A percentile compares a stretch with the other conserved stretches of the same genome.
Conservation (phyloP, 345 rosid species). For the Citrus medica region DNA sequence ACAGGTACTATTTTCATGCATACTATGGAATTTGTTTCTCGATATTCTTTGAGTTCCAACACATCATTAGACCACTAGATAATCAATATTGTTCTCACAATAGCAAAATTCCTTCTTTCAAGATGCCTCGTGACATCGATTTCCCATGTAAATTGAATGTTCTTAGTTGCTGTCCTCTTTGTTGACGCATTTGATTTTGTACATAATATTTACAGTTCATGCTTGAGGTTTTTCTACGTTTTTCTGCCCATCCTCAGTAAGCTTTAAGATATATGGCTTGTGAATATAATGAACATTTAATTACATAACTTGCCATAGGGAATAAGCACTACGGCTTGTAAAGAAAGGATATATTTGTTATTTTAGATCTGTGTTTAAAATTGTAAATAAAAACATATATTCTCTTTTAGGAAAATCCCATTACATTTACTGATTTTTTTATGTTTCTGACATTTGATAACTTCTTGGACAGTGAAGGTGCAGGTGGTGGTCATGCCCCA, state of each 20-base stretch:
- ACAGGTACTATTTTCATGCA: constrained; percentile 55
- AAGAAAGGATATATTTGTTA: not conserved
- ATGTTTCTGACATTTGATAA: constrained; percentile 8
- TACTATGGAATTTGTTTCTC: not conserved
- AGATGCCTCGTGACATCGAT: not conserved
- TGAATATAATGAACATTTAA: not conserved
- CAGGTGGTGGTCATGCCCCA: constrained; percentile 99
- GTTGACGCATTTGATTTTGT: not conserved
- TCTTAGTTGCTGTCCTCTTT: not conserved
- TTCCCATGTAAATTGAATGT: not conserved
- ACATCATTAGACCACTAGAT: not conserved
- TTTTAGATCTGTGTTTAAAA: too few species aligned
- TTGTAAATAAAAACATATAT: too few species aligned
- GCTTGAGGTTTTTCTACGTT: too few species aligned
- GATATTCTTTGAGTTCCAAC: not conserved
- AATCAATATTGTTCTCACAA: not conserved
- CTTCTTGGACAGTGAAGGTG: constrained; percentile 80
- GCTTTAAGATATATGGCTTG: too few species aligned
- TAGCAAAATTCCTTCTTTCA: not conserved
- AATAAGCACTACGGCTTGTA: not conserved
- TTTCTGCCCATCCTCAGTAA: too few species aligned
- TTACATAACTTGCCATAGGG: not conserved
- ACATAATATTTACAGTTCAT: not conserved
- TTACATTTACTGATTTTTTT: constrained; percentile 3
- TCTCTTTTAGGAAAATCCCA: not conserved